These are phyloP conservation scores for Primulina eburnea DNA, from an alignment of 257 asterid species.

Conservation along the genomic window DNA sequence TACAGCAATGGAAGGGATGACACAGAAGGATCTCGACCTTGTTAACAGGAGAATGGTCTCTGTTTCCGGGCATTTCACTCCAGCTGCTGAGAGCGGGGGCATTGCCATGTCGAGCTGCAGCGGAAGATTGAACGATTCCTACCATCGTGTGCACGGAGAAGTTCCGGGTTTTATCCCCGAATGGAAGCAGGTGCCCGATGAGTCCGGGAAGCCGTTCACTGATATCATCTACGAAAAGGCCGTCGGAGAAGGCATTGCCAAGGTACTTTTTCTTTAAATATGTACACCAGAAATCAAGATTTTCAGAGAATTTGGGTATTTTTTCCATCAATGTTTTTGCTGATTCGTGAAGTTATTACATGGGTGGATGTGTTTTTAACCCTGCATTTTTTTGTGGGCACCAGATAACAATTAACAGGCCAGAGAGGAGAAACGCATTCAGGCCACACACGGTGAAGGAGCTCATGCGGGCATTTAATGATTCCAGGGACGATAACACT, in stretches of 20 bases:
- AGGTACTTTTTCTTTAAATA: constrained; percentile 38
- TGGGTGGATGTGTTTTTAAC: not conserved
- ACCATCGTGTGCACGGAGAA: constrained; percentile 72
- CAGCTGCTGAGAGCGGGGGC: constrained; percentile 26
- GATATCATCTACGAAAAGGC: constrained; percentile 88
- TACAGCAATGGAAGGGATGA: constrained; percentile 43
- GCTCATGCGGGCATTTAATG: constrained; percentile 83
- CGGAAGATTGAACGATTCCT: constrained; percentile 59
- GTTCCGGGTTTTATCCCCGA: constrained; percentile 60
- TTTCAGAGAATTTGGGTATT: not conserved
- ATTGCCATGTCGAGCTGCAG: constrained; percentile 48
- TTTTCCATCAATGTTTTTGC: not conserved
- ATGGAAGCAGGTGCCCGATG: constrained; percentile 61
- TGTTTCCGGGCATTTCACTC: constrained; percentile 59
- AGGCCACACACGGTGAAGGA: constrained; percentile 93
- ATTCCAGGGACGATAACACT: constrained; percentile 81
- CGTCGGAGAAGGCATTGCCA: constrained; percentile 86
- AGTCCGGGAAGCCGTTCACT: constrained; percentile 61
- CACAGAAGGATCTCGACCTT: constrained; percentile 34
- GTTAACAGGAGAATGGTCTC: constrained; percentile 54
- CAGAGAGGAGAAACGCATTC: constrained; percentile 89
- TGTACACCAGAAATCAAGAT: not conserved
- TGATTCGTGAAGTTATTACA: not conserved
- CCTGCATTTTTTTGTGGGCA: not conserved
- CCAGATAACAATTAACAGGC: constrained; percentile 88